These are phyloP conservation scores for Rhodamnia rubescens DNA, from an alignment of 345 rosid genomes.

Conservation along the genomic window DNA sequence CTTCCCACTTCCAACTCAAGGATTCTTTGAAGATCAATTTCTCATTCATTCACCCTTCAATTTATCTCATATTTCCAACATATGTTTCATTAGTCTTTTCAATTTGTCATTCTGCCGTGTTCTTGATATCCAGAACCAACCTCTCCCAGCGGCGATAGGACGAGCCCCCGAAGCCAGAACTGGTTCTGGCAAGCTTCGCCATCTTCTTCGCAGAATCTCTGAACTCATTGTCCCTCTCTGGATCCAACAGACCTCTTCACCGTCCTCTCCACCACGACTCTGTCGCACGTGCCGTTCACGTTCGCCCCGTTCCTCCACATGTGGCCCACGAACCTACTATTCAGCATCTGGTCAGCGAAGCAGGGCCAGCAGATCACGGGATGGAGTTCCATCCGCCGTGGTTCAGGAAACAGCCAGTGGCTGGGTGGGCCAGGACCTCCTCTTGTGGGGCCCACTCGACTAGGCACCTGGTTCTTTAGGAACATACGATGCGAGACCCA, in stretches of 20 bases:
- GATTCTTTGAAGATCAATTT: too few species aligned
- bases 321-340: slow-evolving; percentile 36
- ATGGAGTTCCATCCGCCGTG: slow-evolving; percentile 72
- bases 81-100: too few species aligned
- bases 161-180: slow-evolving; percentile 10
- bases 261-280: slow-evolving; percentile 28
- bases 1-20: too few species aligned
- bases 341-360: slow-evolving; percentile 42
- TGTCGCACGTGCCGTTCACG: slow-evolving; percentile 41
- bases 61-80: too few species aligned
- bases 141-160: slow-evolving; percentile 16
- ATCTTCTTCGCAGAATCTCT: slow-evolving; percentile 10
- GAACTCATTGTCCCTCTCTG: slow-evolving; percentile 17
- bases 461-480: background rate
- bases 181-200: slow-evolving; percentile 8
- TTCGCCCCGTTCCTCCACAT: slow-evolving; percentile 53
- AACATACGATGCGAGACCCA: too few species aligned
- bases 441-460: slow-evolving; percentile 29
- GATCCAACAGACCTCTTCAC: slow-evolving; percentile 44
- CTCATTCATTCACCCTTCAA: too few species aligned
- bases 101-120: background rate
- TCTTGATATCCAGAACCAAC: slow-evolving; percentile 20
- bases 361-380: slow-evolving; percentile 51
- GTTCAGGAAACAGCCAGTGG: slow-evolving; percentile 43
- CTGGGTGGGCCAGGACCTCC: slow-evolving; percentile 26